Base-by-base conservation (phyloP, 2,329 filamentous ascomycete species). In the Nemania abortiva region DNA sequence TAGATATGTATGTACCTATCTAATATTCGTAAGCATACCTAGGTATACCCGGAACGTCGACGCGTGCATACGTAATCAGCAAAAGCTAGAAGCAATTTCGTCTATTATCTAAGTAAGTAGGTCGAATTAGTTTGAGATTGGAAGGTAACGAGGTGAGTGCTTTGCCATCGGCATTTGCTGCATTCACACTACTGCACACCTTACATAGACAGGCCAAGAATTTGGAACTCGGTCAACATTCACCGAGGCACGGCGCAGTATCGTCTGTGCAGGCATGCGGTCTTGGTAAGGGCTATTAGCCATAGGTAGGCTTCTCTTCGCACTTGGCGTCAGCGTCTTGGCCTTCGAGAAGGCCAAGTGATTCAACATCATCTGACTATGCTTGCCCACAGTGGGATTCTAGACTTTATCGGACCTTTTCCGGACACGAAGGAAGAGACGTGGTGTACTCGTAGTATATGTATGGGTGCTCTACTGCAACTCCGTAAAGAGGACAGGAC, bases 151-250 rank as follows among this genome's bases (percentile, higher is more conserved):
- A 31, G 15, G 24, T 53, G 22, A 29, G 34, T 45, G 24, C 20
- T 42, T 22, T 59, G 52, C 66, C 61, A 52, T 52, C 66, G 62
- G 63, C 66, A 66, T 54, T 66, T 63, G 22, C 65, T 20, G 57
- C 22, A 13, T 20, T 29, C 2, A 20, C 34, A 65, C 63, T 39
- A 57, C 50, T 61, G 59, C 65, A 53, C 34, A 50, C 37, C 66
- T 50, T 53, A 34, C 27, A 61, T 15, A 61, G 34, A 52, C 9
- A 34, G 42, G 55, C 65, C 47, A 63, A 59, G 45, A 58, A 58
- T 62, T 63, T 63, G 59, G 63, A 70, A 59, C 68, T 69, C 68
- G 68, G 68, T 64, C 63, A 70, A 59, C 45, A 64, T 64, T 70
- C 68, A 70, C 68, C 68, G 63, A 67, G 60, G n/a, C 11, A 53